Percentiles rank a stretch among this genome's conserved stretches.
Conservation (phyloP, 306 rosid species). For the Rosa persica region DNA sequence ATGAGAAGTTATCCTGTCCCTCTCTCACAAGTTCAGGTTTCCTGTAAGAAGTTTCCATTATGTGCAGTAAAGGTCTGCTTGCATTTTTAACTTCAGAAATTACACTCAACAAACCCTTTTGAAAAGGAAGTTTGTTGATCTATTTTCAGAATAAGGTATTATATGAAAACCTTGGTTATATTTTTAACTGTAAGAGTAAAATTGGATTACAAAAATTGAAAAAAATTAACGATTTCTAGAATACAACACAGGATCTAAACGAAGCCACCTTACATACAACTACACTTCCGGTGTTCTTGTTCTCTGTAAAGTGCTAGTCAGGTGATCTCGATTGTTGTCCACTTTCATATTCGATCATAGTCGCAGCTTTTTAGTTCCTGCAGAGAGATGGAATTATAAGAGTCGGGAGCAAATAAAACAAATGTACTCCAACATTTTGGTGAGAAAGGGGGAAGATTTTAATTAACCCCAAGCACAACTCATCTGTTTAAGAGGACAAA, state of each 20-base stretch:
- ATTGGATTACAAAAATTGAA: not conserved
- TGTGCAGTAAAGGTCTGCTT: not conserved
- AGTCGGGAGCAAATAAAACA: not conserved
- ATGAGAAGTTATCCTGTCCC: not conserved
- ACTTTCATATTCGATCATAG: constrained; percentile 13
- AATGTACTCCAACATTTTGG: not conserved
- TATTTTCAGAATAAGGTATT: too few relatives aligned
- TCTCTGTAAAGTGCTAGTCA: not conserved
- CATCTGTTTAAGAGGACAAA: not conserved
- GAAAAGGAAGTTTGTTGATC: too few relatives aligned
- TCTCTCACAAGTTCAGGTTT: not conserved
- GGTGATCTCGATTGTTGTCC: not conserved
- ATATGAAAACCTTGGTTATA: too few relatives aligned
- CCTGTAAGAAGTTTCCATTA: not conserved
- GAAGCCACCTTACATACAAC: not conserved
- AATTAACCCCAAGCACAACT: not conserved
- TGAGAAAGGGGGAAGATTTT: not conserved
- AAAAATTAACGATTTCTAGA: not conserved
- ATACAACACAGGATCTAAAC: not conserved
- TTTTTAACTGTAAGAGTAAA: not conserved
- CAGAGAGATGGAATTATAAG: not conserved
- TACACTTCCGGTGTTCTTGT: not conserved
- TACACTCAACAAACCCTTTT: not conserved
- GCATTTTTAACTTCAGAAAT: not conserved
- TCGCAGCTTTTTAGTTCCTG: constrained; percentile 3